Base-by-base conservation (phyloP, 768 basidiomycete genomes). In the Crucibulum laeve region DNA sequence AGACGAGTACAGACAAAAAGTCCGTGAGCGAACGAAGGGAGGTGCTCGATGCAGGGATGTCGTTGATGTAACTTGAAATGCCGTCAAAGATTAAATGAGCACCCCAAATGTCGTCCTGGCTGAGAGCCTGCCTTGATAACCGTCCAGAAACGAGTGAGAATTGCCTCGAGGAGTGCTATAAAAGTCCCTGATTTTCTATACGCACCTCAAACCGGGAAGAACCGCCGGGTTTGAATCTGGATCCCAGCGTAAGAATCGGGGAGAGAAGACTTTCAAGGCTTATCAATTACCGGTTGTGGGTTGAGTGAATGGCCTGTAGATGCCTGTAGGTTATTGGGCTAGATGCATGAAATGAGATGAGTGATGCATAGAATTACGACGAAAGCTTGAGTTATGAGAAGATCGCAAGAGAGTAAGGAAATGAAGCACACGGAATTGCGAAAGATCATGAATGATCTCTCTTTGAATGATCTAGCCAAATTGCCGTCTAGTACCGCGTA, bases 41-140 rank as follows among this genome's bases (percentile, higher is more conserved):
- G n/a, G n/a, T n/a, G n/a, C n/a, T n/a, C n/a, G n/a, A 30, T 30
- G 28, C 8, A 8, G 28, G n/a, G 8, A 30, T 30, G 28, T 8
- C 28, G 28, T 30, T 8, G 28, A 30, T 30, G 8, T 30, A n/a
- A 30, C 28, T 41, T 43, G 37, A 35, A 47, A 49, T 46, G 38
- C 48, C 35, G 35, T 14, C 14, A 37, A 15, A 10, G 35, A 37
- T 37, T 37, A 18, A 21, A 51, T 50, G 52, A 61, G 57, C 52
- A 63, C 62, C 67, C 64, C 64, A 64, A 56, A 66, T 60, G 54
- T 37, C 19, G 18, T 10, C 14, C 13, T 4, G 35, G 35, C 35
- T n/a, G 14, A 18, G 13, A 21, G 10, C 10, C 35, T 37, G 35
- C 35, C 35, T n/a, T 37, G 35, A 37, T 37, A 37, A 37, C 35